Percentiles rank a stretch among this genome's conserved stretches.
Evolutionary conservation across 1,139 yeast genomes (phyloP).

Genomic region (Lodderomyces parapsilosis): DNA sequence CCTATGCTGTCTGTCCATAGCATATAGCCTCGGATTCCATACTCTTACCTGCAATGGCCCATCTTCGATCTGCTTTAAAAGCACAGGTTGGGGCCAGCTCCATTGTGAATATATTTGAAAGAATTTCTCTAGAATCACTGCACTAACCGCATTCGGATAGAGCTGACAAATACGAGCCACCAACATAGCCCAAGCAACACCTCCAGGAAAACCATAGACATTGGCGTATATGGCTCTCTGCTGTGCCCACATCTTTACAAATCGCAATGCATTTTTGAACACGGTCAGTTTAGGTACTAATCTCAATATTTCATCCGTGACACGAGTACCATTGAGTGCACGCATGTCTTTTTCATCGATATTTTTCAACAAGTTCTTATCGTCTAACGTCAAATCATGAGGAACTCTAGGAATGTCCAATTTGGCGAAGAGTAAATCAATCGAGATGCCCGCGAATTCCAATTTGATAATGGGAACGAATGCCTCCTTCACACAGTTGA

Average conservation of each 20-base stretch:
- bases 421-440: constrained; percentile 84
- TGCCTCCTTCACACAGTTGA: constrained; percentile 93
- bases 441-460: constrained; percentile 83
- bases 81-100: constrained; percentile 99
- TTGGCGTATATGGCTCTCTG: constrained; percentile 91
- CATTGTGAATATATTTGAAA: constrained; percentile 83
- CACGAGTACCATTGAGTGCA: constrained; percentile 92
- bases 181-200: constrained; percentile 99
- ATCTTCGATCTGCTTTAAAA: constrained; percentile 88
- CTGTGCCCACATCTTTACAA: constrained; percentile 96
- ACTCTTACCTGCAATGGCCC: constrained; percentile 95
- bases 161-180: constrained; percentile 95
- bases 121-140: constrained; percentile 84
- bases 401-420: constrained; percentile 85
- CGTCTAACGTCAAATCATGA: constrained; percentile 66
- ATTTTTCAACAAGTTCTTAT: constrained; percentile 79
- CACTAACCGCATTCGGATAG: constrained; percentile 94
- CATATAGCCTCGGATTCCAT: constrained; percentile 93
- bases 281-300: constrained; percentile 92
- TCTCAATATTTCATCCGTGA: constrained; percentile 87
- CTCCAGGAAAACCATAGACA: constrained; percentile 97
- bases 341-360: constrained; percentile 88
- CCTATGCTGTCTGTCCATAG: constrained; percentile 81
- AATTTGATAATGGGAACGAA: constrained; percentile 92
- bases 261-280: constrained; percentile 88